Conservation (phyloP, 768 basidiomycete species). For the Lentinus tigrinus region DNA sequence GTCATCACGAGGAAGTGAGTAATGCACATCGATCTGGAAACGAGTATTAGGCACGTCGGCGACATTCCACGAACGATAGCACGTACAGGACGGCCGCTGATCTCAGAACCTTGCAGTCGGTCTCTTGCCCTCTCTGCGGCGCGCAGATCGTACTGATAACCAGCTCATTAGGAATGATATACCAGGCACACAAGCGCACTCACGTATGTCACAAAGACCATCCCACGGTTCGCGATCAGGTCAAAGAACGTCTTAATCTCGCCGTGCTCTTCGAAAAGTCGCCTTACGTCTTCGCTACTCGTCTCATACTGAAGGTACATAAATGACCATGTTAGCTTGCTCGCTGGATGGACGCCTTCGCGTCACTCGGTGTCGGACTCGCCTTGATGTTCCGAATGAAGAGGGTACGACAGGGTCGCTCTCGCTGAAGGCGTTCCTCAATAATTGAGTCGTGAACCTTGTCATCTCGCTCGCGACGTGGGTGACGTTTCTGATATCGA, state of each 20-base stretch:
- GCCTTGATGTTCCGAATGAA: constrained; percentile 99
- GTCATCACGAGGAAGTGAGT: constrained; percentile 90
- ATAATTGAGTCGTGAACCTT: constrained; percentile 90
- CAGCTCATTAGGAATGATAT: background rate
- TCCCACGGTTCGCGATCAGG: constrained; percentile 90
- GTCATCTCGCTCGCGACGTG: constrained; percentile 80
- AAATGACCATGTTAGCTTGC: constrained; percentile 8
- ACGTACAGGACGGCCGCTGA: constrained; percentile 86
- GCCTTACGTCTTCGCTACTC: constrained; percentile 79
- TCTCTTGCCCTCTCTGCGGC: constrained; percentile 92
- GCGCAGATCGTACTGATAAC: constrained; percentile 79
- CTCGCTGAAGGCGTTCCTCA: constrained; percentile 90
- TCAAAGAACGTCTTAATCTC: constrained; percentile 98
- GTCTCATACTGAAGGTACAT: constrained; percentile 73
- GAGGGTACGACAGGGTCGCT: constrained; percentile 91
- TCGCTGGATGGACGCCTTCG: background rate
- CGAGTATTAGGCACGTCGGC: constrained; percentile 6
- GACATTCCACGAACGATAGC: background rate
- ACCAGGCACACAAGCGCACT: constrained; percentile 37
- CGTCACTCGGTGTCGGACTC: constrained; percentile 38
- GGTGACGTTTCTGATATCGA: constrained; percentile 43
- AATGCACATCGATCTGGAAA: constrained; percentile 94
- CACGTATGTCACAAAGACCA: constrained; percentile 99
- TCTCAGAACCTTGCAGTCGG: constrained; percentile 83
- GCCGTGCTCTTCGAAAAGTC: constrained; percentile 88